Percentiles rank a stretch among this genome's conserved stretches.
Evolutionary conservation across 768 basidiomycete genomes (phyloP).

Genomic region (Auricularia sp.): DNA sequence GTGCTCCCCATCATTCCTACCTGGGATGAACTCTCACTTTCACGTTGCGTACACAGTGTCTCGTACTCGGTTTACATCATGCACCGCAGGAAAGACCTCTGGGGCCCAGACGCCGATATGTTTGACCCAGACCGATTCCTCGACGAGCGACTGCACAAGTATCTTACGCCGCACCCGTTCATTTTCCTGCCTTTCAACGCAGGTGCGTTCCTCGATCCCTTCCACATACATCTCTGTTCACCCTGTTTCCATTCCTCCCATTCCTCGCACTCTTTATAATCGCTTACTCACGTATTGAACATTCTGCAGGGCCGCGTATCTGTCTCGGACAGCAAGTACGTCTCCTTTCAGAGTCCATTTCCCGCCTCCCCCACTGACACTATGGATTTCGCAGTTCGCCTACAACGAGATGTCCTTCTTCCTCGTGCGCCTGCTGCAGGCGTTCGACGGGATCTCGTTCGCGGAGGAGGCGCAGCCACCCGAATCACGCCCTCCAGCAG

Average conservation of each 20-base stretch:
- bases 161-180: conserved; percentile 48
- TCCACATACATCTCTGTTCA: too few relatives aligned
- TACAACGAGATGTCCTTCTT: conserved; percentile 47
- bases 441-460: conserved; percentile 32
- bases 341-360: neutral
- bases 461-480: conserved; percentile 27
- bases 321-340: conserved; percentile 43
- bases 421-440: conserved; percentile 41
- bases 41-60: conserved; percentile 6
- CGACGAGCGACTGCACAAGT: conserved; percentile 37
- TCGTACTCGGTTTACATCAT: conserved; percentile 20
- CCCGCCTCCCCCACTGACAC: too few relatives aligned
- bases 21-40: conserved; percentile 5
- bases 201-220: conserved; percentile 13
- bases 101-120: conserved; percentile 40
- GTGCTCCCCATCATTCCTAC: neutral
- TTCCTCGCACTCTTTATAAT: neutral
- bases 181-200: conserved; percentile 65
- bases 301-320: conserved; percentile 36
- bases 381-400: conserved; percentile 29
- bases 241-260: neutral
- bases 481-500: conserved; percentile 19
- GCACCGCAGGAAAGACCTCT: conserved; percentile 37
- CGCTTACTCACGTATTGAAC: too few relatives aligned
- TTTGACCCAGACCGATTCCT: conserved; percentile 52